Evolutionary conservation across 768 basidiomycete genomes (phyloP), one percentile per base, ranked within the genome.

Genomic region (Tricholoma saponaceum): DNA sequence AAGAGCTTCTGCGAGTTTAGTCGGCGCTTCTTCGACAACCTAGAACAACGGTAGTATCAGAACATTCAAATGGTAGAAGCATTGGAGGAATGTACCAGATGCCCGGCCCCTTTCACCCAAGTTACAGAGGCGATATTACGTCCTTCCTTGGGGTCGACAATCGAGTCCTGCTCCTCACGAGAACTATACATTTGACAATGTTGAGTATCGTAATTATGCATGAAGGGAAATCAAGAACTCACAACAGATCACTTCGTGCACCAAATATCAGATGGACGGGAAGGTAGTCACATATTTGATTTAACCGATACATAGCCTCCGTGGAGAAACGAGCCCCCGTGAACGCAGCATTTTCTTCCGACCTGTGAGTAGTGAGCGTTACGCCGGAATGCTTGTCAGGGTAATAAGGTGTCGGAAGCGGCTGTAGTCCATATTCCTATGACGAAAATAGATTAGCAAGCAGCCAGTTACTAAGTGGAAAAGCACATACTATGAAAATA

Each of bases 221-320:
- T 16, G 9, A n/a, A 47, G n/a, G 54, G 39, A 26, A 5, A 13
- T 26, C 23, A 26, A 22, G 4, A 37, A 64, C 70, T 58, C 12
- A 70, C 70, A 69, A 72, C 64, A 72, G 65, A 57, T 72, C 69
- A 28, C 68, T 67, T n/a, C 62, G 62, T 2, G 43, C 67, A 4
- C 70, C 70, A 54, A 62, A 72, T 5, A 72, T 68, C 35, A 72
- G 52, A 60, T 72, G 70, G 4, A 70, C 66, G 2, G 70, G 69
- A 1, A 69, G 32, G 18, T 60, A 54, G 18, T 58, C 58, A 44
- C 67, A 70, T 18, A 72, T 70, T 47, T 67, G 66, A 57, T 64
- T 69, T 4, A 72, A 55, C 20, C 65, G 68, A 43, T 69, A 60
- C 10, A 70, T 55, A 4, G 67, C 68, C 28, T 70, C 64, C 14